Conservation (phyloP, 169 alveolate species). For the Eimeria maxima region DNA sequence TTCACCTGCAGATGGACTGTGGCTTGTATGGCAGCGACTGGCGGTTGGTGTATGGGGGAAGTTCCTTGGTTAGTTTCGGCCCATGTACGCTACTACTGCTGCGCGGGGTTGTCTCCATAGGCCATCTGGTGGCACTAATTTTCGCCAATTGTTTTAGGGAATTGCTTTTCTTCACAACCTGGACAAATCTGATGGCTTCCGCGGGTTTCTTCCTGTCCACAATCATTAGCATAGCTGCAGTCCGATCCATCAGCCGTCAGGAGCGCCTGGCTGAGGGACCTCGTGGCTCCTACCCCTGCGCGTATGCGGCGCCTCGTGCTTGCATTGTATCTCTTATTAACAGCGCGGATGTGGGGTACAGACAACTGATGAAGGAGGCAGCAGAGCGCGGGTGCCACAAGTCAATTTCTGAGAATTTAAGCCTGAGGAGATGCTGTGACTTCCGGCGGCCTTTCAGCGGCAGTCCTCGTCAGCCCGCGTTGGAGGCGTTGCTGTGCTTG, state of each 20-base stretch:
- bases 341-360: background rate
- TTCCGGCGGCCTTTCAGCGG: conserved; percentile 59
- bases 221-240: background rate
- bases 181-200: conserved; percentile 20
- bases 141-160: background rate
- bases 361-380: background rate
- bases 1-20: conserved; percentile 28
- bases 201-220: background rate
- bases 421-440: background rate
- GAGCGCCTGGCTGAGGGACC: background rate
- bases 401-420: background rate
- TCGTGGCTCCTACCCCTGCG: background rate
- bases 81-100: background rate
- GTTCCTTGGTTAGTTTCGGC: background rate
- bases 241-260: conserved; percentile 12
- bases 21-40: conserved; percentile 26
- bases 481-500: conserved; percentile 35
- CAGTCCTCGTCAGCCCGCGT: background rate
- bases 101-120: background rate
- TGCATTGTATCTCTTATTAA: background rate
- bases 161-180: background rate
- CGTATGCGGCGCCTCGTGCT: background rate
- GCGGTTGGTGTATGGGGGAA: conserved; percentile 42
- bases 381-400: background rate
- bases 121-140: background rate